Evolutionary conservation across 2,329 filamentous ascomycete genomes (phyloP).

Genomic region (Aspergillus unguis): DNA sequence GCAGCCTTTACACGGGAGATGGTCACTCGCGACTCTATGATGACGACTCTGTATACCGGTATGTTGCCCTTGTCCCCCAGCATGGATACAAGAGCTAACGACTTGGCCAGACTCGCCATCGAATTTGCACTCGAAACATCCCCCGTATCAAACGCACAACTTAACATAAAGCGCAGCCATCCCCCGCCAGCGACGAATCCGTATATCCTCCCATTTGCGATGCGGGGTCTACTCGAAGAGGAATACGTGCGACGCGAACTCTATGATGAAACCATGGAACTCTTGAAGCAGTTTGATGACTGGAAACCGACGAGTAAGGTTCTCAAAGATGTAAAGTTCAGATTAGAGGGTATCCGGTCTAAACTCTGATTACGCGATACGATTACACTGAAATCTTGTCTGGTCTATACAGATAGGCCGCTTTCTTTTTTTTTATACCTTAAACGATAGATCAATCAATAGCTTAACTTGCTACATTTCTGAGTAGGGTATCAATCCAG

Average conservation of each 20-base stretch:
- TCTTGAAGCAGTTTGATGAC: constrained; percentile 85
- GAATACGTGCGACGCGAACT: constrained; percentile 82
- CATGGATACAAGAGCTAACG: too few relatives aligned
- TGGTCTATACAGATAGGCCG: too few relatives aligned
- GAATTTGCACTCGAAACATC: constrained; percentile 72
- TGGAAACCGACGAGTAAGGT: constrained; percentile 91
- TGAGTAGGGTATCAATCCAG: too few relatives aligned
- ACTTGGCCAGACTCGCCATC: constrained; percentile 57
- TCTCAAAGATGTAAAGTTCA: constrained; percentile 91
- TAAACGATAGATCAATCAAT: not conserved
- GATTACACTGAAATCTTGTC: too few relatives aligned
- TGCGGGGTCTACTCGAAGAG: constrained; percentile 89
- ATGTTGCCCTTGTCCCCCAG: constrained; percentile 28
- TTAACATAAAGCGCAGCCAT: constrained; percentile 53
- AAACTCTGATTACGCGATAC: constrained; percentile 55
- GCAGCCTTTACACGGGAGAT: constrained; percentile 85
- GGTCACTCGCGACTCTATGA: constrained; percentile 93
- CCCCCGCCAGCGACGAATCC: constrained; percentile 61
- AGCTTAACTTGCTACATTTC: too few relatives aligned
- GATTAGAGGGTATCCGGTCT: constrained; percentile 85
- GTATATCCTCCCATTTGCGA: constrained; percentile 90
- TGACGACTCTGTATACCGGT: constrained; percentile 79
- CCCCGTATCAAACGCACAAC: constrained; percentile 45
- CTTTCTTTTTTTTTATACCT: not conserved
- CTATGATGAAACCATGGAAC: constrained; percentile 68